Conservation (phyloP, 1,284 basidiomycete genomes). For the Coniferiporia weirii region DNA sequence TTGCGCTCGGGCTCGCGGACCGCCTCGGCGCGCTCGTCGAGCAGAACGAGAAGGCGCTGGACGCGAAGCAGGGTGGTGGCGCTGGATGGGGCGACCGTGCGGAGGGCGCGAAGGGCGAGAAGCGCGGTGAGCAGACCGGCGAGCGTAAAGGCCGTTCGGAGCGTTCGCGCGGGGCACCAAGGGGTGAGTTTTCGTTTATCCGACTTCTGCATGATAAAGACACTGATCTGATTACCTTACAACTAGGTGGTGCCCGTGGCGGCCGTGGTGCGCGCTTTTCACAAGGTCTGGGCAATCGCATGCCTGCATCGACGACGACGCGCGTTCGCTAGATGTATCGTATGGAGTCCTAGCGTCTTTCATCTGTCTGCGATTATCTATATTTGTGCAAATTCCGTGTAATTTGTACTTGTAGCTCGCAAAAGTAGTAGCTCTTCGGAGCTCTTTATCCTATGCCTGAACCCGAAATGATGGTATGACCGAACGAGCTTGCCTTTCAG, state of each 20-base stretch:
- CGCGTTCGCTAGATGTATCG: slow-evolving; percentile 10
- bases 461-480: no score
- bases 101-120: slow-evolving; percentile 70
- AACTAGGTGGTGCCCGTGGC: slow-evolving; percentile 50
- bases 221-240: background rate
- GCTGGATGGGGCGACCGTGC: slow-evolving; percentile 64
- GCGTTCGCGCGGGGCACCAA: slow-evolving; percentile 48
- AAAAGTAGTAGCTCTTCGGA: no score
- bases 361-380: background rate
- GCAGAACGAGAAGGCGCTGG: slow-evolving; percentile 92
- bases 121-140: slow-evolving; percentile 69
- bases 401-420: background rate
- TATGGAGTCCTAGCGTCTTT: background rate
- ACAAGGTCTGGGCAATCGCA: slow-evolving; percentile 75
- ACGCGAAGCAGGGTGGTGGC: slow-evolving; percentile 75
- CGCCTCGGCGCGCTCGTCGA: slow-evolving; percentile 87
- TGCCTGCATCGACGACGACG: slow-evolving; percentile 37
- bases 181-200: slow-evolving; percentile 34
- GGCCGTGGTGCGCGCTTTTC: slow-evolving; percentile 72
- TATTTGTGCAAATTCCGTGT: background rate
- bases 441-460: no score
- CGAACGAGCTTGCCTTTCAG: no score
- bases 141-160: slow-evolving; percentile 70
- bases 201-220: background rate
- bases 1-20: slow-evolving; percentile 85